Evolutionary conservation across 805 yeast species (phyloP), one percentile per base, ranked within the genome.

Genomic region (Starmerella vaccinii): DNA sequence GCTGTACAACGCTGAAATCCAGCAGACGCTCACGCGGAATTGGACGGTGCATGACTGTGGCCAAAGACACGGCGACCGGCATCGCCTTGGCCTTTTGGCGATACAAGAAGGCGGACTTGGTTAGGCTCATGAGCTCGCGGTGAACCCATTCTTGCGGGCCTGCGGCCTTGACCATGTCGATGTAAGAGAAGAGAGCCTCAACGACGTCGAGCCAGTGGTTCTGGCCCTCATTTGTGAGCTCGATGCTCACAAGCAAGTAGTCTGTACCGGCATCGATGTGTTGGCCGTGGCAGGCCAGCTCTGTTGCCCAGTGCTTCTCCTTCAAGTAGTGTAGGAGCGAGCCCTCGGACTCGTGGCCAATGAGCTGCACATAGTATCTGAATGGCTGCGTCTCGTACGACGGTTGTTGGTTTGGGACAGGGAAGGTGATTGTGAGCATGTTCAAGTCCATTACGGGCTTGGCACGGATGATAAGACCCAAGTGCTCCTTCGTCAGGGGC

Each of bases 321-420:
- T 87, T 90, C 57, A 90, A 75, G 56, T 73, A 75, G 50, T 80
- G 76, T 32, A 87, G 71, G 18, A 90, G 65, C 1, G 96, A 87
- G 1, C 97, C 97, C 45, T 81, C 74, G 44, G 92, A 84, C 68
- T 90, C 98, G 65, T 90, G 97, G 37, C 97, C 97, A 44, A 90
- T 69, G 48, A 92, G 71, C 65, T 92, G 97, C 19, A 89, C 77
- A 57, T 71, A 75, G 65, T 87, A 84, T 50, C 74, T 77, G 6
- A 77, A 73, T 0, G 97, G 95, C 58, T 78, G 78, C 22, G 75
- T 73, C 49, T 76, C 75, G 84, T 89, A 84, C 46, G 69, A 65
- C 23, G 75, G 76, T 47, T 76, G 76, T 57, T 81, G 81, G 61
- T 84, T 88, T 2, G 96, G 96, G 12, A 84, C 76, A 47, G 76